Evolutionary conservation across 805 yeast species (phyloP), one percentile per base, ranked within the genome.

Genomic region (Ogataea paraovalis): DNA sequence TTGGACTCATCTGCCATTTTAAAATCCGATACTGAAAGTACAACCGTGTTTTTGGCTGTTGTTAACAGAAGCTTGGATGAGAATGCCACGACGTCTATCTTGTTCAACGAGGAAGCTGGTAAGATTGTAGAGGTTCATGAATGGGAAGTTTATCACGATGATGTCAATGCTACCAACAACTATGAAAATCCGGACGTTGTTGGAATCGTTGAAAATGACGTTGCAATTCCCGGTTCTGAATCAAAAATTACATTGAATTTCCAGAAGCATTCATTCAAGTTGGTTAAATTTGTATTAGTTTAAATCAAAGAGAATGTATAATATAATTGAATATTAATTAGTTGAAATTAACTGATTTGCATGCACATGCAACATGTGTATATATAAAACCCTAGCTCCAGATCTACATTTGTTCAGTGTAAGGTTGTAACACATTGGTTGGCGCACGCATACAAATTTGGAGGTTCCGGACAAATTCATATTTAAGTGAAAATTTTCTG

Each of bases 221-320:
- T 43, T 59, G 2, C 74, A n/a, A 72, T 75, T 21, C 72, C 69
- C 13, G 39, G 39, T 32, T 21, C 9, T 20, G 59, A 67, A 9
- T 22, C 28, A 32, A 34, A 33, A 10, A 21, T 45, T 49, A 19
- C 37, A 8, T 18, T 41, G 36, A 42, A 46, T 10, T 62, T 62
- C 38, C 47, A 49, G 9, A 57, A 60, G 40, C 60, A 57, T 39
- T 60, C 65, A 1, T 53, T 61, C 40, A 61, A 55, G 13, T 42
- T 56, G 18, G 45, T 56, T n/a, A 55, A 45, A 38, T 41, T 47
- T 16, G 41, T 37, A 9, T 27, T 43, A 28, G 40, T 14, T 16
- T 34, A 34, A 18, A 16, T 16, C 8, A 18, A 18, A 7, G 38
- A 16, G 16, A n/a, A 13, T 16, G n/a, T n/a, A n/a, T n/a, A n/a